phyloP scores from a whole-genome alignment of 768 basidiomycete species.

The Lactifluus volemus region DNA sequence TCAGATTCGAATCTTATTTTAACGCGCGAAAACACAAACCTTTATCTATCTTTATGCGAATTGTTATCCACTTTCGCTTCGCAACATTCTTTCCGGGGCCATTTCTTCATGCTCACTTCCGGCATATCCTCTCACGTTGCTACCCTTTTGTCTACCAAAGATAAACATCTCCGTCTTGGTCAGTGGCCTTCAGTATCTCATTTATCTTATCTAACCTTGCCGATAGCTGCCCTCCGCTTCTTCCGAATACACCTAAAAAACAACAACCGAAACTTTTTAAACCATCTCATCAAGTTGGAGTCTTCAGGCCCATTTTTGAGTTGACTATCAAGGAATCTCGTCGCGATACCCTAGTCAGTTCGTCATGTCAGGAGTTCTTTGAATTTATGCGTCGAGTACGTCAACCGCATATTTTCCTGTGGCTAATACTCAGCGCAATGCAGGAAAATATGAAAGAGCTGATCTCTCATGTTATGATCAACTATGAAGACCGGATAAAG shows the following conservation, averaged over 20 bases:
- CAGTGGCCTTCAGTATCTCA: constrained; percentile 26
- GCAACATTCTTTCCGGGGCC: constrained; percentile 88
- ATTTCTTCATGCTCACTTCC: constrained; percentile 81
- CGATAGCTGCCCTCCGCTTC: constrained; percentile 81
- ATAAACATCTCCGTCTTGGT: constrained; percentile 93
- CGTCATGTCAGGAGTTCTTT: constrained; percentile 93
- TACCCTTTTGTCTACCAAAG: constrained; percentile 67
- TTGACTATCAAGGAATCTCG: constrained; percentile 74
- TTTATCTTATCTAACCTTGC: neutral
- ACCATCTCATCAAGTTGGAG: constrained; percentile 72
- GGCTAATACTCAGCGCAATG: neutral
- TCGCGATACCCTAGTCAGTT: constrained; percentile 87
- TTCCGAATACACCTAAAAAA: constrained; percentile 79
- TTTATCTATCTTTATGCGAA: constrained; percentile 86
- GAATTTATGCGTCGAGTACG: constrained; percentile 82
- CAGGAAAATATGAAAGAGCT: constrained; percentile 86
- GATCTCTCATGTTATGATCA: constrained; percentile 76
- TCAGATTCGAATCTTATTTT: constrained; percentile 47
- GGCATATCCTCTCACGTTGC: constrained; percentile 68
- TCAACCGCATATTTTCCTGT: constrained; percentile 5
- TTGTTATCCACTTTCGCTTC: constrained; percentile 79
- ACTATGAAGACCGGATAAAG: constrained; percentile 57
- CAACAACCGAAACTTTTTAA: constrained; percentile 67
- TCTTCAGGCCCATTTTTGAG: constrained; percentile 76
- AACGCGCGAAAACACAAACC: constrained; percentile 68